Evolutionary conservation across 768 basidiomycete species (phyloP), one percentile per base, ranked within the genome.

Genomic region (Hemileccinum impolitum): DNA sequence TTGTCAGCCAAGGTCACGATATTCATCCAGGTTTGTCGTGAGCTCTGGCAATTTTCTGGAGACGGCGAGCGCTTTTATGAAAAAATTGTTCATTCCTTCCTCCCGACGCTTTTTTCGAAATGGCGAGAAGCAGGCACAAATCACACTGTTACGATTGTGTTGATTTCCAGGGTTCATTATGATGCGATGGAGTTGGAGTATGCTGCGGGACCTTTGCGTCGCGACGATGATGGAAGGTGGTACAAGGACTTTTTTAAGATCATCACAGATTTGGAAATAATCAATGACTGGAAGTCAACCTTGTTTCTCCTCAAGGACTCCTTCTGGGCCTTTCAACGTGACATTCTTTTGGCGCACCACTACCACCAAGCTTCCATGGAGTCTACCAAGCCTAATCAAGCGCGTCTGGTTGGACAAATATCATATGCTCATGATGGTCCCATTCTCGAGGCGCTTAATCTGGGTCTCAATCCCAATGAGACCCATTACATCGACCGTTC

Each of bases 181-280:
- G 91, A 94, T 53, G 72, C 80, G 43, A 76, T 80, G 6, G 91
- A 94, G 65, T 77, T 89, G 40, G 79, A 81, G 52, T 88, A 88
- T 55, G 91, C 91, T 3, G 87, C 88, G 2, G 90, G 91, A 2
- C 90, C 89, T 6, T 72, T 97, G 40, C 77, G 82, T 13, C 72
- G 76, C 44, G 86, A 93, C 58, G 89, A 90, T 47, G 76, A 84
- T 39, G 86, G 84, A 10, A 71, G 73, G 41, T 91, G 84, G 83
- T 93, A 94, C 71, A 95, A 96, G 67, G 96, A 96, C 64, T 95
- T 94, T 60, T 97, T 84, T 79, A 94, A 95, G 68, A 85, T 98
- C 57, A 89, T 94, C 61, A 89, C 91, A 4, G 95, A 98, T 62
- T 74, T 95, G 28, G 93, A 98, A 61, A 82, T 91, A 40, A 76